Conservation (phyloP, 2,329 filamentous ascomycete genomes). For the Didymella pinodella region DNA sequence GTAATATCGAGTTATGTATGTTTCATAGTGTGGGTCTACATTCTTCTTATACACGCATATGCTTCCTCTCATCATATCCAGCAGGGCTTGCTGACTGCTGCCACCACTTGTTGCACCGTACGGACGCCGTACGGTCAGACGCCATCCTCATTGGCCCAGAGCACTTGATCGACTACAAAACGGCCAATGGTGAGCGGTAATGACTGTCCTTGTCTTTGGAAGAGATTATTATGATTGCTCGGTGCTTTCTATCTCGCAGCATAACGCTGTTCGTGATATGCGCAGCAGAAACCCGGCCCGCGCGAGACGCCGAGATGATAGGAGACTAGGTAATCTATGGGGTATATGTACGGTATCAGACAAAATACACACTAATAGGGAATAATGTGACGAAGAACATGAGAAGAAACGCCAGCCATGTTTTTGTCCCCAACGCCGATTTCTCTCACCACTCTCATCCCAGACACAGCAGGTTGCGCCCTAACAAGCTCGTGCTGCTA, state of each 20-base stretch:
- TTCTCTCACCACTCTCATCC: background rate
- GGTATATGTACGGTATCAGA: background rate
- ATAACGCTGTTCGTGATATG: background rate
- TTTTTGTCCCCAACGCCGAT: background rate
- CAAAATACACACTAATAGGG: background rate
- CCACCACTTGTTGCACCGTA: background rate
- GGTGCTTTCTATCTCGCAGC: background rate
- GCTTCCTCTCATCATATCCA: background rate
- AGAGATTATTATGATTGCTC: background rate
- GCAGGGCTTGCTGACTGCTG: background rate
- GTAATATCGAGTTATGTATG: background rate
- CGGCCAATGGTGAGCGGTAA: background rate
- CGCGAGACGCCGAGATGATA: background rate
- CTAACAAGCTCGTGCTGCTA: slow-evolving; percentile 35
- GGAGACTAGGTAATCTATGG: background rate
- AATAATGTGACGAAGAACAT: background rate
- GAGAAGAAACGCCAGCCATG: background rate
- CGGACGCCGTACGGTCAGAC: background rate
- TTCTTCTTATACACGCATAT: background rate
- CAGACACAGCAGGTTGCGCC: slow-evolving; percentile 26
- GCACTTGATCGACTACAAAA: background rate
- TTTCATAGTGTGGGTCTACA: background rate
- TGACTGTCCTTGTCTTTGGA: background rate
- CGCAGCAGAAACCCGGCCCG: background rate
- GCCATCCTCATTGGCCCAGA: background rate